Percentiles rank a stretch among this genome's conserved stretches.
phyloP scores from a whole-genome alignment of 2,329 filamentous ascomycete species.

The Pseudocercospora fijiensis region DNA sequence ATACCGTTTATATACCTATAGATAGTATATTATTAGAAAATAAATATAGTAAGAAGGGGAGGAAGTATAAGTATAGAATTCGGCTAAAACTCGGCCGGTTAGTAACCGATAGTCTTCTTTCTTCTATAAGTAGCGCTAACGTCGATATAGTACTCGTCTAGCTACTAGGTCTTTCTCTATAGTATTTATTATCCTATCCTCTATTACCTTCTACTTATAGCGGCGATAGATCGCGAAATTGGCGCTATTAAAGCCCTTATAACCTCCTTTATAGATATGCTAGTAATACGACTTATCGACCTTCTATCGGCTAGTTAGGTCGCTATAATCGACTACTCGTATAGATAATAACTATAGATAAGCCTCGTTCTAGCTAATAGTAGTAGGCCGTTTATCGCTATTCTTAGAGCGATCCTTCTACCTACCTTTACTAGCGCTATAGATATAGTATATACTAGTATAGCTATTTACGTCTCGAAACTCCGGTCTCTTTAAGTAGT shows the following conservation, averaged over 20 bases:
- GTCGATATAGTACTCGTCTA: too few species aligned
- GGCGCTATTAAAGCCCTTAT: neutral
- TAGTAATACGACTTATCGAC: neutral
- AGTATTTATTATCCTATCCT: too few species aligned
- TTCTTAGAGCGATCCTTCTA: neutral
- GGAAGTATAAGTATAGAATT: too few species aligned
- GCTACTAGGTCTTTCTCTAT: too few species aligned
- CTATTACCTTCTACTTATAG: too few species aligned
- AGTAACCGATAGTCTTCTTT: neutral
- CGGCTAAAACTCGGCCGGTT: neutral
- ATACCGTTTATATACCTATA: neutral
- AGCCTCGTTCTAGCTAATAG: too few species aligned
- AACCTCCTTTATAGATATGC: neutral
- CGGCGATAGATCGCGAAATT: neutral
- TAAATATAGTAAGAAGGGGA: neutral
- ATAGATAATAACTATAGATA: neutral
- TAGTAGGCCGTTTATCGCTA: too few species aligned
- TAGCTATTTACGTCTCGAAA: neutral
- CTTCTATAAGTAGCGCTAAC: neutral
- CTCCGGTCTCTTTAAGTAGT: neutral
- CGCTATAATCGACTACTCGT: neutral
- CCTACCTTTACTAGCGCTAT: neutral
- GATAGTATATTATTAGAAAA: neutral
- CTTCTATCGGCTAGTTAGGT: neutral
- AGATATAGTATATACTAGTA: neutral